Evolutionary conservation across 2,329 filamentous ascomycete species (phyloP).

Genomic region (Curvularia lunata): DNA sequence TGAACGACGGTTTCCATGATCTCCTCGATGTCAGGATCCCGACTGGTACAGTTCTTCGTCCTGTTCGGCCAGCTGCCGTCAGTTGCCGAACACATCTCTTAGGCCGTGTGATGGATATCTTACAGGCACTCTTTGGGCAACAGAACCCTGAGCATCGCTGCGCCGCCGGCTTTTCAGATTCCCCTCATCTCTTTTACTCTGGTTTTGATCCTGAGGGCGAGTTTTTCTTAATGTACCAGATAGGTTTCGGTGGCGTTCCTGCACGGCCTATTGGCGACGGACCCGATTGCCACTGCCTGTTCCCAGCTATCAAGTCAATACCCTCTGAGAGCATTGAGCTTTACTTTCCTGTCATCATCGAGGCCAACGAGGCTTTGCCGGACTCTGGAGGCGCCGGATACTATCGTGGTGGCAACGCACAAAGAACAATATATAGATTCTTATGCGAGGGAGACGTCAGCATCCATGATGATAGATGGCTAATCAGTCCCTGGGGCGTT

Average conservation of each 20-base stretch:
- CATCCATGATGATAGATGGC: conserved; percentile 58
- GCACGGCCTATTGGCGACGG: conserved; percentile 57
- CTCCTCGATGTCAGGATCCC: conserved; percentile 57
- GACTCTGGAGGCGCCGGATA: conserved; percentile 58
- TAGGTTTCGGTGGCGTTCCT: conserved; percentile 59
- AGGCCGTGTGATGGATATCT: conserved; percentile 57
- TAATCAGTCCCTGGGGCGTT: conserved; percentile 59
- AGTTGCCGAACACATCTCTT: conserved; percentile 58
- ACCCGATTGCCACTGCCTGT: conserved; percentile 59
- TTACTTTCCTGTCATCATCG: conserved; percentile 57
- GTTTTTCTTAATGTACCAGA: conserved; percentile 59
- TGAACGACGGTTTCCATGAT: conserved; percentile 61
- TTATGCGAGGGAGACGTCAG: conserved; percentile 55
- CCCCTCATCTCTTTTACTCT: conserved; percentile 59
- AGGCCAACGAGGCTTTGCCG: conserved; percentile 56
- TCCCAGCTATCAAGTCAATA: conserved; percentile 59
- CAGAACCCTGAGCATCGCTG: conserved; percentile 55
- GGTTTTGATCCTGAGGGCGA: conserved; percentile 58
- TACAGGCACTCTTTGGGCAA: conserved; percentile 59
- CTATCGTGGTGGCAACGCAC: conserved; percentile 58
- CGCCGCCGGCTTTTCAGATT: conserved; percentile 59
- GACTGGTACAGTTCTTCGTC: conserved; percentile 54
- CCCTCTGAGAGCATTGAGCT: conserved; percentile 58
- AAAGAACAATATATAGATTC: conserved; percentile 57
- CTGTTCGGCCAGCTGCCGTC: conserved; percentile 56